Conservation (phyloP, 768 basidiomycete genomes). For the Podaxis sp. region DNA sequence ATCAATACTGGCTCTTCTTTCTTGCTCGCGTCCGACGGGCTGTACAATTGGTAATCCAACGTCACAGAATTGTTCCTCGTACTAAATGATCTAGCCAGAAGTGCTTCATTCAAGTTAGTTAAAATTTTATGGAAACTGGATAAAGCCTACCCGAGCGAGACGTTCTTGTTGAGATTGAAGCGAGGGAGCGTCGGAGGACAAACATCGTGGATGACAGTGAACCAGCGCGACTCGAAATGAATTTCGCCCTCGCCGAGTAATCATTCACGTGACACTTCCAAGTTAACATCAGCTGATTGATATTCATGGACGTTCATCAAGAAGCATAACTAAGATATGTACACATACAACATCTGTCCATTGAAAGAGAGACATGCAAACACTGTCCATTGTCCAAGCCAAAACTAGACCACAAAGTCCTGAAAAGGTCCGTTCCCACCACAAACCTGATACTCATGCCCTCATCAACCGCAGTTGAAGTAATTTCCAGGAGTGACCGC, state of each 20-base stretch:
- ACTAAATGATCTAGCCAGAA: background rate
- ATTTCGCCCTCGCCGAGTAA: too few species aligned
- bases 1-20: slow-evolving; percentile 51
- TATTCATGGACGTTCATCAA: background rate
- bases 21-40: slow-evolving; percentile 1
- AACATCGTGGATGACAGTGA: background rate
- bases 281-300: too few species aligned
- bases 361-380: too few species aligned
- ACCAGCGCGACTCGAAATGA: background rate
- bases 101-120: background rate
- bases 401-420: background rate
- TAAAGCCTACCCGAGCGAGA: background rate
- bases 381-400: background rate
- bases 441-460: too few species aligned
- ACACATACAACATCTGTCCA: too few species aligned
- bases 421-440: background rate
- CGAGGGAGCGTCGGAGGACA: background rate
- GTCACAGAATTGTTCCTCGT: background rate
- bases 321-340: background rate
- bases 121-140: background rate
- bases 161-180: background rate
- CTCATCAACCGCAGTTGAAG: slow-evolving; percentile 42
- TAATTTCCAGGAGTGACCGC: slow-evolving; percentile 51
- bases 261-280: too few species aligned
- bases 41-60: slow-evolving; percentile 5